Evolutionary conservation across 768 basidiomycete species (phyloP), one percentile per base, ranked within the genome.

Genomic region (Pisolithus sp.): DNA sequence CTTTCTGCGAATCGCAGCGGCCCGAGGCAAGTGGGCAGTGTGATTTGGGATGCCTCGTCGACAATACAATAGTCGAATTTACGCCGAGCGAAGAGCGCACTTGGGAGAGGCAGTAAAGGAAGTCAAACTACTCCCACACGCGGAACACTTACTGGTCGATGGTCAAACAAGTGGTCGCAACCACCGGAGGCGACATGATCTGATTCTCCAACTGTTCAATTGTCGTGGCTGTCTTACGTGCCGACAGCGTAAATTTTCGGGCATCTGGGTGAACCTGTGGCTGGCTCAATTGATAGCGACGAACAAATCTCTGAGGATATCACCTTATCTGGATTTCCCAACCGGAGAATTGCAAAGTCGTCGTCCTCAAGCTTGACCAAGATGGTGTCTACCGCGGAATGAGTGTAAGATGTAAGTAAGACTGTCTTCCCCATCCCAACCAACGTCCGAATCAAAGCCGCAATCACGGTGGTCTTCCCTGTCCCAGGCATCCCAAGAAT

Each of bases 401-500:
- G 96, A 2, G 96, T 99, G 66, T 97, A 96, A 42, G 89, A 90
- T 7, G 89, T 89, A 54, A 98, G 68, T 23, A 99, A 70, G 5
- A 98, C 89, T 0, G 80, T 89, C 74, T 96, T 94, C 7, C 91
- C 90, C 69, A 82, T 73, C 37, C 68, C 76, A 2, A 93, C 91
- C 13, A 98, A 70, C 45, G 78, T 78, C 59, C 81, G 78, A 62
- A 98, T 93, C 45, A 96, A 78, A 30, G 90, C 85, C 1, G 89
- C 91, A 54, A 96, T 88, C 4, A 96, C 88, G 1, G 93, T 95
- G 40, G 95, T 96, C 71, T 99, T 99, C 7, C 96, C 95, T 4
- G 95, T 98, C 0, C 96, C 96, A 7, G 96, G 96, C 96, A 98
- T 97, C 15, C 96, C 96, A 7, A 98, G 75, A 24, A 99, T 80